A percentile compares a stretch with the other conserved stretches of the same genome.
Conservation (phyloP, 352 stramenopile genomes). For the Peronospora belbahrii region DNA sequence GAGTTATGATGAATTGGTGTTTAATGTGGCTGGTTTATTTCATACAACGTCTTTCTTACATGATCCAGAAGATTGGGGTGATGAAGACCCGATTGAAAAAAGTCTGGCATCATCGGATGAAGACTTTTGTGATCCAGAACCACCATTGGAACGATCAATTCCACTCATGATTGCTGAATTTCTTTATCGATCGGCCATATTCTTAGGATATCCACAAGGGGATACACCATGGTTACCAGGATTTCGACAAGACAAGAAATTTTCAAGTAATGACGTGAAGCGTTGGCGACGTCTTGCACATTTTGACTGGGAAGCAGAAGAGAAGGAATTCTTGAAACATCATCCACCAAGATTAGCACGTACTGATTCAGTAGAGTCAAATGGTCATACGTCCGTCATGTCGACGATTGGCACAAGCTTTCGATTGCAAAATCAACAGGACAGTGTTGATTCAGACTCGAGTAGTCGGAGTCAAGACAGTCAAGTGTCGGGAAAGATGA, state of each 20-base stretch:
- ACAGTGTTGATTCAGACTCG: slow-evolving; percentile 16
- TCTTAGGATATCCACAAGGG: slow-evolving; percentile 42
- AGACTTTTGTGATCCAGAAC: slow-evolving; percentile 21
- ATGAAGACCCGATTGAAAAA: too few relatives aligned
- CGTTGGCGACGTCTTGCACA: slow-evolving; percentile 65
- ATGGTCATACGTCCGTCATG: slow-evolving; percentile 24
- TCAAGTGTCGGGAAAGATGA: slow-evolving; percentile 6
- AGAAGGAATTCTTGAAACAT: slow-evolving; percentile 31
- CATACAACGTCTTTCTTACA: slow-evolving; percentile 50
- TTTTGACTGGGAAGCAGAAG: slow-evolving; percentile 55
- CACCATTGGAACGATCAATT: slow-evolving; percentile 50
- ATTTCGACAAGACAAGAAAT: slow-evolving; percentile 60
- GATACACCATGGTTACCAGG: slow-evolving; percentile 51
- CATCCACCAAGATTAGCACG: slow-evolving; percentile 7
- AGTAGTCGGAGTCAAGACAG: slow-evolving; percentile 10
- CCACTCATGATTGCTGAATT: slow-evolving; percentile 78
- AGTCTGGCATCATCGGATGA: slow-evolving; percentile 16
- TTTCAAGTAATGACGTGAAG: slow-evolving; percentile 69
- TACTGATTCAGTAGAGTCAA: slow-evolving; percentile 19
- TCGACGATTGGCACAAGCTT: slow-evolving; percentile 22
- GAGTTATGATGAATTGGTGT: slow-evolving; percentile 57
- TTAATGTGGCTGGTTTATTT: slow-evolving; percentile 46
- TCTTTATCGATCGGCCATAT: slow-evolving; percentile 61
- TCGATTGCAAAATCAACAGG: slow-evolving; percentile 7
- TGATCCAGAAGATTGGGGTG: slow-evolving; percentile 32